Base-by-base conservation (phyloP, 116 monocot species). In the Thalassia testudinum region DNA sequence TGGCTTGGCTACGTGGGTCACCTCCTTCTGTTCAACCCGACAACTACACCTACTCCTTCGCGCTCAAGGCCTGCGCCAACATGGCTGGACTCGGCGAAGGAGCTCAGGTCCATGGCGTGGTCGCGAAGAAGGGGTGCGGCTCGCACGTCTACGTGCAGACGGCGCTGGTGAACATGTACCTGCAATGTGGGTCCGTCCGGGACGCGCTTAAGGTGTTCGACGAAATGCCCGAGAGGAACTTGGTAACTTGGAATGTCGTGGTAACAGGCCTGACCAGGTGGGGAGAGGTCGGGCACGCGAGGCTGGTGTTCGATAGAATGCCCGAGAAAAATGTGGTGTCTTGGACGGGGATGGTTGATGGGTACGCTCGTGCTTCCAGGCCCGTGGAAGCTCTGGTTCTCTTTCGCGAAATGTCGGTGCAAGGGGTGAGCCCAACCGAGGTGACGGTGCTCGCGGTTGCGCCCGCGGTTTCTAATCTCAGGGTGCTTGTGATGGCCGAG, bases 261-360 rank as follows among this genome's bases (percentile, higher is more conserved):
- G 58, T 90, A 17, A 84, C 84, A 0, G 84, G 81, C 10, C 50
- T 71, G 14, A 50, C 62, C 0, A 60, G 58, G 2, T 71, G 65
- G 72, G 84, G 84, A 0, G 67, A 75, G 54, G 11, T 84, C 12
- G 60, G 55, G 8, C 5, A 24, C 3, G 78, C 90, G 13, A 67
- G 60, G 22, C 15, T 8, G 13, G 45, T 84, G 5, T 84, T 90
- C 27, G 65, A 68, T 1, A 28, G 11, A 30, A 84, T 90, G 90
- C 78, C 77, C 0, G 15, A n/a, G 37, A 60, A 44, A 0, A 70
- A 90, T 59, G 77, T 81, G 0, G 53, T 90, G 6, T 72, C 90
- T 20, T 90, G 90, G 90, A 90, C 84, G 0, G 72, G 78, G 5
- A 51, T 90, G 73, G 73, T 90, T n/a, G 84, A 90, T 45, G 90